Conservation (phyloP, 2,329 filamentous ascomycete species). For the Chrysoporthe cubensis region DNA sequence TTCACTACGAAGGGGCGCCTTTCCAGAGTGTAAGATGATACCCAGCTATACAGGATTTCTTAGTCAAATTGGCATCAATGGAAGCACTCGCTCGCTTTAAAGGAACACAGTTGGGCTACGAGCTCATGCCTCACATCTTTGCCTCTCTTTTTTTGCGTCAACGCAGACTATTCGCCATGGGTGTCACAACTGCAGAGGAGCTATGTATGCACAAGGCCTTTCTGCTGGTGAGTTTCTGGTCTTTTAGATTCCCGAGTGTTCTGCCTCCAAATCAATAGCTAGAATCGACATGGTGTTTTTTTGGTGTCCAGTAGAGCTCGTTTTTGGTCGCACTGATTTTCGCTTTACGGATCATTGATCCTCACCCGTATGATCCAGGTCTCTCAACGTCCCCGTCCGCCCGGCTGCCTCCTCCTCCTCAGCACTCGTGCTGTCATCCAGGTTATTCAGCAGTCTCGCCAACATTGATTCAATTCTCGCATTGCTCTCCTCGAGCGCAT, state of each 20-base stretch:
- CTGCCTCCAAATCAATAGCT: not conserved
- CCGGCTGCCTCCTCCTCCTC: constrained; percentile 34
- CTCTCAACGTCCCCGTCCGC: constrained; percentile 30
- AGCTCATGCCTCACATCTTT: not conserved
- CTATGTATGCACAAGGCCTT: too few relatives aligned
- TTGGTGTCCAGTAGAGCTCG: too few relatives aligned
- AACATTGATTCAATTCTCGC: constrained; percentile 54
- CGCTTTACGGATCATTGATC: constrained; percentile 9
- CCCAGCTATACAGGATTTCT: not conserved
- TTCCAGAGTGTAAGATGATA: constrained; percentile 17
- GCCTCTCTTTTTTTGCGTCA: not conserved
- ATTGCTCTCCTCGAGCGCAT: constrained; percentile 54
- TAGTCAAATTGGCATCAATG: not conserved
- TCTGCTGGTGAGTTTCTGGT: too few relatives aligned
- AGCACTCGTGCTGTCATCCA: constrained; percentile 32
- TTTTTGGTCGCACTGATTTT: not conserved
- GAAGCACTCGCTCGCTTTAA: not conserved
- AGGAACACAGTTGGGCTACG: not conserved
- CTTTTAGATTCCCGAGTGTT: not conserved
- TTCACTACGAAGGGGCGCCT: not conserved
- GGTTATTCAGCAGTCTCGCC: constrained; percentile 39
- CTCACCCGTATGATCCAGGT: constrained; percentile 26
- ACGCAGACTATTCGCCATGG: too few relatives aligned
- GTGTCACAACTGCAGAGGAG: not conserved
- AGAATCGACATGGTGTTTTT: too few relatives aligned